These are phyloP conservation scores for Epithemia pelagica DNA, from an alignment of 108 stramenopile genomes.

Conservation along the genomic window DNA sequence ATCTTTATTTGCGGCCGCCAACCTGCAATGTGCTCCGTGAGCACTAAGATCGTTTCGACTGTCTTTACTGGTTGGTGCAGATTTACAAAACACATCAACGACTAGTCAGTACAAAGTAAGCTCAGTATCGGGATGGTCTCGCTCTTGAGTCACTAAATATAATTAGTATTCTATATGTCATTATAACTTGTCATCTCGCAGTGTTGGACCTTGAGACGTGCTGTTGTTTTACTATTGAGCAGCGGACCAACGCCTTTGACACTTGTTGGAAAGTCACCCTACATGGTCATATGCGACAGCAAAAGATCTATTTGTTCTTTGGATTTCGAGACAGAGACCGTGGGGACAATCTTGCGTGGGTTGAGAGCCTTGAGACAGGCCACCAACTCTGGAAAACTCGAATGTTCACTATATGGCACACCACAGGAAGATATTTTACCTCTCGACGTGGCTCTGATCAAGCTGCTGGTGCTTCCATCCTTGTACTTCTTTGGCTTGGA, in stretches of 20 bases:
- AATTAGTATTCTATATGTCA: no score
- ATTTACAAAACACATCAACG: no score
- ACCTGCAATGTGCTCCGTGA: not conserved
- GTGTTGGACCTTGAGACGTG: no score
- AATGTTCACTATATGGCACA: constrained; percentile 89
- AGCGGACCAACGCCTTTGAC: no score
- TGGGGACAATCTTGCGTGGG: constrained; percentile 71
- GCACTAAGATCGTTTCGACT: no score
- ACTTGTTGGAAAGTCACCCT: no score
- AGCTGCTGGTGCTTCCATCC: constrained; percentile 13
- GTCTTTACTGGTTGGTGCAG: no score
- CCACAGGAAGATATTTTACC: constrained; percentile 61
- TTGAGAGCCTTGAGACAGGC: constrained; percentile 69
- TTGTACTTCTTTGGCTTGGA: constrained; percentile 19
- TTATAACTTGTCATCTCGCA: no score
- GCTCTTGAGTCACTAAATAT: no score
- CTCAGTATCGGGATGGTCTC: no score
- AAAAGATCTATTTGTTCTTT: constrained; percentile 62
- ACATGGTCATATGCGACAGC: constrained; percentile 11
- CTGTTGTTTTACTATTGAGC: no score
- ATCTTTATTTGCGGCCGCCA: constrained; percentile 52
- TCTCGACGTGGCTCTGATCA: constrained; percentile 39
- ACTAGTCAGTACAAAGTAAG: no score
- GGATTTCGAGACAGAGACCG: constrained; percentile 67
- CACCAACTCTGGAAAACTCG: constrained; percentile 77